Percentiles rank a stretch among this genome's conserved stretches.
phyloP scores from a whole-genome alignment of 495 filamentous ascomycete species.

The Penicillium cataractarum region DNA sequence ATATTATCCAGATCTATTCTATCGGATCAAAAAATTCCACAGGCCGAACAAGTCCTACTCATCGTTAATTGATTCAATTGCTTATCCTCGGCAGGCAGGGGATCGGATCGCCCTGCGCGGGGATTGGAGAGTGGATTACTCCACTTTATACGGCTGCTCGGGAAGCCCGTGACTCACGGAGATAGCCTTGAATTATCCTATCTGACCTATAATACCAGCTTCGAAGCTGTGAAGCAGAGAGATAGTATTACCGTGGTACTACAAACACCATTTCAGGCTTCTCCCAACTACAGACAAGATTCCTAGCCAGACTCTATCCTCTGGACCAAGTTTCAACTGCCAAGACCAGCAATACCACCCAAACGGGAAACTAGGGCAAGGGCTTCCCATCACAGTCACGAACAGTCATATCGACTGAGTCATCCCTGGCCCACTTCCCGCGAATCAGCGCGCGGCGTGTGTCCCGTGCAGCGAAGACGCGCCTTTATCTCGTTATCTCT shows the following conservation, averaged over 20 bases:
- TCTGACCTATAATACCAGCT: not conserved
- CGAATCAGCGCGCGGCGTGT: slow-evolving; percentile 25
- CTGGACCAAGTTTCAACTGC: not conserved
- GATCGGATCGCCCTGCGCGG: slow-evolving; percentile 7
- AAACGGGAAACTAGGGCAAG: slow-evolving; percentile 29
- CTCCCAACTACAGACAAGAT: not conserved
- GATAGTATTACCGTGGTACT: not conserved
- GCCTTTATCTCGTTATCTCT: slow-evolving; percentile 31
- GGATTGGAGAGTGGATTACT: slow-evolving; percentile 21
- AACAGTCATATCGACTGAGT: not conserved
- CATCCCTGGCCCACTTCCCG: slow-evolving; percentile 12
- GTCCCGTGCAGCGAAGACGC: slow-evolving; percentile 25
- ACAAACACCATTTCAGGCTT: not conserved
- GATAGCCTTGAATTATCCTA: slow-evolving; percentile 2
- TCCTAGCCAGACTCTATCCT: not conserved
- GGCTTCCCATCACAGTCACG: slow-evolving; percentile 8
- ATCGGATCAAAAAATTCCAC: not conserved
- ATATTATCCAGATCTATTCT: not conserved
- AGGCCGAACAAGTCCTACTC: not conserved
- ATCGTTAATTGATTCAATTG: not conserved
- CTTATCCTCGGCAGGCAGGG: not conserved
- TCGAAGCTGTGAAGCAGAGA: not conserved
- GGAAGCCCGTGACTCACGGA: slow-evolving; percentile 21
- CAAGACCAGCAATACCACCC: slow-evolving; percentile 5
- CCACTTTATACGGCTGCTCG: slow-evolving; percentile 17